Evolutionary conservation across 768 basidiomycete species (phyloP), one percentile per base, ranked within the genome.

Genomic region (Podaxis carcinomalis): DNA sequence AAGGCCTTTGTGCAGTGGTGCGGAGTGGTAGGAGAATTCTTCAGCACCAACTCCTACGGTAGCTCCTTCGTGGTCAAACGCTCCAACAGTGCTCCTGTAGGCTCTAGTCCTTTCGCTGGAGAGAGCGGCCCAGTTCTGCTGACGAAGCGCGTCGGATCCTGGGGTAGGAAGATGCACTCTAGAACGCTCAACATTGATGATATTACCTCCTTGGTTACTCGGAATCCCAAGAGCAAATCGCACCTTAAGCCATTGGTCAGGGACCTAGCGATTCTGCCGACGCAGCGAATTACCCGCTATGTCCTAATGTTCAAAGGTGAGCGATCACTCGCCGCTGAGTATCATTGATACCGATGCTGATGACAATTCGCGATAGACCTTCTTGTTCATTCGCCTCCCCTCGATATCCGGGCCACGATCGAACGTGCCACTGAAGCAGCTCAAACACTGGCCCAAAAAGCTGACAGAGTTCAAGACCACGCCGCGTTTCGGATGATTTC

Each of bases 231-330:
- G 49, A n/a, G 35, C 63, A 61, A 52, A 23, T 51, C 35, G 40
- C 46, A 35, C 9, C 47, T 59, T 37, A 68, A 66, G 61, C 72
- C 61, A 51, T 63, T 67, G 32, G 75, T 86, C 23, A 74, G 85
- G 55, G 87, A 88, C 59, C 68, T 89, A 28, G 85, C 85, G 1
- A 87, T 89, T 56, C 74, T 83, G 64, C 87, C 87, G 16, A 79
- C 81, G 13, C 86, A 89, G 67, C 75, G 87, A 19, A 78, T 86
- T n/a, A 81, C 81, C 71, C 76, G 87, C 62, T 87, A 88, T 68
- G 83, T 82, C 1, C 67, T 88, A 40, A 72, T 87, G 46, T 87
- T 83, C 63, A 80, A 75, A 77, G 86, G 87, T 85, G 61, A 58
- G 76, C 72, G 39, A 7, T 40, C 6, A 6, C 16, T 42, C 16